Evolutionary conservation across 495 filamentous ascomycete species (phyloP).

Genomic region (Neurospora tetrasperma): DNA sequence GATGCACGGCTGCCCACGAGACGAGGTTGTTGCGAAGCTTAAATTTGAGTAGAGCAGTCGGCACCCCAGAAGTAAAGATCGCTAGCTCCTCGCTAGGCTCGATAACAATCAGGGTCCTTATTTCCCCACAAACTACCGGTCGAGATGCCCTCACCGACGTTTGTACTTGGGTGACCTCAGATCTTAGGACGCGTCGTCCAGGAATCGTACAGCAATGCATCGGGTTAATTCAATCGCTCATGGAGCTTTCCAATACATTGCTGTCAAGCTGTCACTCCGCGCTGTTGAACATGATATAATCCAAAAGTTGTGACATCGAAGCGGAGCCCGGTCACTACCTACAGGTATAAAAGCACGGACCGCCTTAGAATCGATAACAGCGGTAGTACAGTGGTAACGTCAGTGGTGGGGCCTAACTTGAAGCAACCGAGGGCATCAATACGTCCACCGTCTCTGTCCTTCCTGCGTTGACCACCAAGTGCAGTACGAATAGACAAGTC

Average conservation of each 20-base stretch:
- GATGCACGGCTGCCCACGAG: not conserved
- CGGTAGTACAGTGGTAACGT: not conserved
- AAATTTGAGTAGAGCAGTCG: not conserved
- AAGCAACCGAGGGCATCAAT: too few relatives aligned
- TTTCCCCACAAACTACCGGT: not conserved
- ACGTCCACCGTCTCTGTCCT: not conserved
- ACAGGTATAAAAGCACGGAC: not conserved
- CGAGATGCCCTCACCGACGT: not conserved
- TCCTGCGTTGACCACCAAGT: not conserved
- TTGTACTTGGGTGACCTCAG: not conserved
- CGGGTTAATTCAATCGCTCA: not conserved
- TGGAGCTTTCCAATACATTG: not conserved
- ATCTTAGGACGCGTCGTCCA: not conserved
- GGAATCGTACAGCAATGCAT: not conserved
- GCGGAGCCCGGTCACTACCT: not conserved
- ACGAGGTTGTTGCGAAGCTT: not conserved
- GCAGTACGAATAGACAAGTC: not conserved
- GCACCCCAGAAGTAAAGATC: not conserved
- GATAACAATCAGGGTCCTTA: not conserved
- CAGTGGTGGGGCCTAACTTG: not conserved
- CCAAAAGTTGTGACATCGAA: not conserved
- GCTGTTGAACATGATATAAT: not conserved
- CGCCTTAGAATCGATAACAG: not conserved
- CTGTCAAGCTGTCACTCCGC: not conserved
- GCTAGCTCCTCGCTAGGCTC: not conserved